Evolutionary conservation across 2,329 filamentous ascomycete genomes (phyloP).

Genomic region (Tolypocladium ovalisporum): DNA sequence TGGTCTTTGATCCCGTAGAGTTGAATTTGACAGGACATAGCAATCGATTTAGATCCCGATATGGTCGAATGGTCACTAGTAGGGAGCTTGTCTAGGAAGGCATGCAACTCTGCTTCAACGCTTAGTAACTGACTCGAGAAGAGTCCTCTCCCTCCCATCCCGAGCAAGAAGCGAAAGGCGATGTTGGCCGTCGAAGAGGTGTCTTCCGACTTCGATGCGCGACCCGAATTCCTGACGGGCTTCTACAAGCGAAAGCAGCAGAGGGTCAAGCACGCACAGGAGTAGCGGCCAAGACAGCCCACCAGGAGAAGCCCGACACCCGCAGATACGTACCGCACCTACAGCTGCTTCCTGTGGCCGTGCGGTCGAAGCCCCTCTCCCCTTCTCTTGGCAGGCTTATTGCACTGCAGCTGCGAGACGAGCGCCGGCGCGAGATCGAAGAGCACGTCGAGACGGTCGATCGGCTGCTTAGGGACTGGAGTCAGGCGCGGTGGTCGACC

Average conservation of each 20-base stretch:
- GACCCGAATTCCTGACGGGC: slow-evolving; percentile 82
- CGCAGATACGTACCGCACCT: slow-evolving; percentile 57
- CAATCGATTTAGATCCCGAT: no score
- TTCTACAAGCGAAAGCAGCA: slow-evolving; percentile 94
- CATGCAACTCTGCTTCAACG: no score
- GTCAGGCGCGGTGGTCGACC: slow-evolving; percentile 34
- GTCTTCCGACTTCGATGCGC: slow-evolving; percentile 68
- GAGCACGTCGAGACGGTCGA: slow-evolving; percentile 72
- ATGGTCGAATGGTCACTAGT: no score
- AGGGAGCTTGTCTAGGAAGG: no score
- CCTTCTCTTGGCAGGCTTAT: background rate
- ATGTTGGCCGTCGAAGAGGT: slow-evolving; percentile 62
- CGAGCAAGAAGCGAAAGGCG: slow-evolving; percentile 56
- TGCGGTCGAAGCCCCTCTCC: no score
- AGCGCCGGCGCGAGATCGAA: slow-evolving; percentile 71
- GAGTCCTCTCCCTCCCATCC: slow-evolving; percentile 43
- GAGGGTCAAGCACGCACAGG: slow-evolving; percentile 74
- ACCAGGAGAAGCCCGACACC: slow-evolving; percentile 62
- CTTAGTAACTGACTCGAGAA: slow-evolving; percentile 52
- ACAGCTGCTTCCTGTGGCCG: background rate
- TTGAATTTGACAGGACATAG: no score
- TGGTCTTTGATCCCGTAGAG: no score
- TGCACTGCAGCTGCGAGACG: slow-evolving; percentile 59
- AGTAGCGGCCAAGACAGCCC: slow-evolving; percentile 67
- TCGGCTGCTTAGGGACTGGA: slow-evolving; percentile 54